Conservation (phyloP, 176 grass and related monocot genomes). For the Calamus simplicifolius region DNA sequence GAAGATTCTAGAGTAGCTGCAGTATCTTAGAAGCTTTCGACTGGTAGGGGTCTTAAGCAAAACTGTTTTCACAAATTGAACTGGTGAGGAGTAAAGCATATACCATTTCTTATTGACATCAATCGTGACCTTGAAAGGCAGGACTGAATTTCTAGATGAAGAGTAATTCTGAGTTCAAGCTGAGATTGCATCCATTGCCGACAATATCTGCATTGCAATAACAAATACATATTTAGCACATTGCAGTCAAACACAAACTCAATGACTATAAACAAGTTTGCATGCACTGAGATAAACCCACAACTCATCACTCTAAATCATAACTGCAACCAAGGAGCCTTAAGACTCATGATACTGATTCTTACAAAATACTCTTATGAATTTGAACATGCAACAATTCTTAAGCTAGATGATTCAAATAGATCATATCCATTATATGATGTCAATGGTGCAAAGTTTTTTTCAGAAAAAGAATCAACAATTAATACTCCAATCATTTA, state of each 20-base stretch:
- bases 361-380: too few species aligned
- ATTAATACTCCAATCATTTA: too few species aligned
- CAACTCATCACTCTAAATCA: too few species aligned
- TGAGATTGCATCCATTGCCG: conserved; percentile 8
- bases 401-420: too few species aligned
- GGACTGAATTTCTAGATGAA: background rate
- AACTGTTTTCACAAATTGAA: background rate
- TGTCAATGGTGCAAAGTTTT: too few species aligned
- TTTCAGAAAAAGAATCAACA: too few species aligned
- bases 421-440: too few species aligned
- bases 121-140: conserved; percentile 5
- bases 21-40: conserved; percentile 1
- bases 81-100: background rate
- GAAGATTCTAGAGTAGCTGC: background rate
- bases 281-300: background rate
- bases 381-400: too few species aligned
- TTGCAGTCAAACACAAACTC: too few species aligned
- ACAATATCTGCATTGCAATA: conserved; percentile 2
- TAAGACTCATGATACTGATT: too few species aligned
- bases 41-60: background rate
- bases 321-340: too few species aligned
- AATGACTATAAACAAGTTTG: background rate
- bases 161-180: conserved; percentile 1
- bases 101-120: conserved; percentile 9
- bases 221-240: background rate